Evolutionary conservation across 1,139 yeast genomes (phyloP), one percentile per base, ranked within the genome.

Genomic region (Protomyces pachydermus): DNA sequence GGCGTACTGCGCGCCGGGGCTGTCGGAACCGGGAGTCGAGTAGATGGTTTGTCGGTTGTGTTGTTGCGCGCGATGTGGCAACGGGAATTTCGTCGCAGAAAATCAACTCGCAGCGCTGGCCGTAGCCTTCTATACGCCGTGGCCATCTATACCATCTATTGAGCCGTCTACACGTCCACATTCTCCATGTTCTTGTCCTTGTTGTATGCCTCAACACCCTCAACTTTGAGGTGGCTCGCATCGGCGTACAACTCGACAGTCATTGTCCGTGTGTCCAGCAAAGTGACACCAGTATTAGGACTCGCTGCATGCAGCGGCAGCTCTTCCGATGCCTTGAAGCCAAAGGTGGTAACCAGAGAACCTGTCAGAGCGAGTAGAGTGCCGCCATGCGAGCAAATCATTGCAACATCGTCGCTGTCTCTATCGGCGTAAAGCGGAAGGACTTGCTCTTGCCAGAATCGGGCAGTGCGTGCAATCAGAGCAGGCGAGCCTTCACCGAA

Each of bases 321-420:
- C 12, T 38, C 56, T 9, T 37, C 20, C 23, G 45, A 34, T 1
- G 54, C 42, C 52, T 38, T 51, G 45, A 58, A 58, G 10, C 48
- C 56, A 20, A 58, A 58, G 1, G 62, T 58, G 23, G 23, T 23
- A 2, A 37, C 28, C 14, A 58, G 56, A 14, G 62, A 28, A 8
- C 35, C 39, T n/a, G 56, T 42, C 34, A 58, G 52, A 4, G 37
- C 39, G 4, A 58, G 42, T 10, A 58, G 53, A 12, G 62, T 58
- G 4, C 62, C 62, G n/a, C 62, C 62, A 42, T 58, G 62, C 20
- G 53, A 39, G 46, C 56, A 58, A 52, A 58, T 42, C 28, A 52
- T 51, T 5, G 28, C 34, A 12, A 50, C 55, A 14, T 12, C 35
- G 18, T 25, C 46, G 38, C 32, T 18, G 34, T 34, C 45, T n/a